Percentiles rank a stretch among this genome's conserved stretches.
Conservation (phyloP, 306 rosid species). For the Quercus robur region DNA sequence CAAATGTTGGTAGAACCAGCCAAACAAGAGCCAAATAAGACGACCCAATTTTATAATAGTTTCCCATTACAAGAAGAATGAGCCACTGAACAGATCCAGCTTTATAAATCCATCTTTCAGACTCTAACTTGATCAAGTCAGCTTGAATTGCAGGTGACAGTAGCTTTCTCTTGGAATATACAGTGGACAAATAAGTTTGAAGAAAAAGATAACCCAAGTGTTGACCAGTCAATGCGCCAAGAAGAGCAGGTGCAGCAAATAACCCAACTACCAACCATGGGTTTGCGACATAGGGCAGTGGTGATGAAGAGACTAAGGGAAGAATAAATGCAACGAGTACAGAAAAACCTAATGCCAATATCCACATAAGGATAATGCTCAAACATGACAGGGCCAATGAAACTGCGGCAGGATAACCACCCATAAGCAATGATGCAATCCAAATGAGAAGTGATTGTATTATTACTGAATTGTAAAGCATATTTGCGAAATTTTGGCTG, state of each 20-base stretch:
- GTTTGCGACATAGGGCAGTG: slow-evolving; percentile 81
- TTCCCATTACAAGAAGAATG: slow-evolving; percentile 73
- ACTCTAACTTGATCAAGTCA: slow-evolving; percentile 65
- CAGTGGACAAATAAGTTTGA: slow-evolving; percentile 47
- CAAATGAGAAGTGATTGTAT: slow-evolving; percentile 87
- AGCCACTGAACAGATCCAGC: slow-evolving; percentile 96
- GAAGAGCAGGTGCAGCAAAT: slow-evolving; percentile 88
- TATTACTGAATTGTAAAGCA: slow-evolving; percentile 82
- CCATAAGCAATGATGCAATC: slow-evolving; percentile 75
- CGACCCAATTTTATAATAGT: slow-evolving; percentile 74
- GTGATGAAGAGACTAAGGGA: slow-evolving; percentile 63
- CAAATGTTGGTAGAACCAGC: slow-evolving; percentile 90
- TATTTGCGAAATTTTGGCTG: slow-evolving; percentile 63
- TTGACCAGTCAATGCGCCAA: slow-evolving; percentile 88
- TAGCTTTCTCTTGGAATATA: slow-evolving; percentile 50
- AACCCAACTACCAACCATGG: slow-evolving; percentile 87
- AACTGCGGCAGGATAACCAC: slow-evolving; percentile 79
- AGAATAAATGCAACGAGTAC: slow-evolving; percentile 55
- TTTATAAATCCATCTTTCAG: slow-evolving; percentile 98
- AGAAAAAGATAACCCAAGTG: slow-evolving; percentile 77
- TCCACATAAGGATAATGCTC: slow-evolving; percentile 69
- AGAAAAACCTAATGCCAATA: slow-evolving; percentile 62
- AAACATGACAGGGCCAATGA: slow-evolving; percentile 74
- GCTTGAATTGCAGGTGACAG: slow-evolving; percentile 47
- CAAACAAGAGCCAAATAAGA: slow-evolving; percentile 92